Conservation (phyloP, 148 eudicot genomes). For the Persicaria maculosa region DNA sequence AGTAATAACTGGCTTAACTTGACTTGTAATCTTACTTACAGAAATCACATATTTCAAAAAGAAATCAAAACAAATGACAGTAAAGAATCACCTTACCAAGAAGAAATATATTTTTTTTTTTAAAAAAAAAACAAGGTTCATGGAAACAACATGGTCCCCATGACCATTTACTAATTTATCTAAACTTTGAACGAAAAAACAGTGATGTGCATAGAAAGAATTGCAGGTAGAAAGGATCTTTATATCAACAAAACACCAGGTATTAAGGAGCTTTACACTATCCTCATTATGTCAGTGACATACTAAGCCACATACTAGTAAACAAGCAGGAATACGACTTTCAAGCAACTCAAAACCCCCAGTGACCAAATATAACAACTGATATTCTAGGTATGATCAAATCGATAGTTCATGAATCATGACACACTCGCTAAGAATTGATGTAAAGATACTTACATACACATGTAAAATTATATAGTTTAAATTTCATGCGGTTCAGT, state of each 20-base stretch:
- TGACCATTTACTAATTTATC: too few species aligned
- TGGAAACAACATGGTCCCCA: background rate
- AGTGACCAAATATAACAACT: too few species aligned
- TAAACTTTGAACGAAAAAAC: too few species aligned
- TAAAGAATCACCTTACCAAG: background rate
- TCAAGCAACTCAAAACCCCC: too few species aligned
- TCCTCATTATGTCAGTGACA: background rate
- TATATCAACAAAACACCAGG: background rate
- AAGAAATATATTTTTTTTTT: background rate
- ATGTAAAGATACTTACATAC: background rate
- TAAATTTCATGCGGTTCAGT: background rate
- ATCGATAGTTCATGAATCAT: too few species aligned
- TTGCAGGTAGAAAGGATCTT: background rate
- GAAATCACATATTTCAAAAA: too few species aligned
- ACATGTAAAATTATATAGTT: background rate
- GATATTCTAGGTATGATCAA: background rate
- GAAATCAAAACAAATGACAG: background rate
- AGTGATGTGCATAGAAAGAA: background rate
- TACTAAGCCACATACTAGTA: background rate
- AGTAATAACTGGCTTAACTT: background rate
- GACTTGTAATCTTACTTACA: background rate
- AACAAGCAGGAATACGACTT: background rate
- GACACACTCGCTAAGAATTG: background rate
- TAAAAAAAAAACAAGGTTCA: background rate
- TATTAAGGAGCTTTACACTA: background rate